A percentile compares a stretch with the other conserved stretches of the same genome.
phyloP scores from a whole-genome alignment of 352 stramenopile species.

The Pythium aristosporum region DNA sequence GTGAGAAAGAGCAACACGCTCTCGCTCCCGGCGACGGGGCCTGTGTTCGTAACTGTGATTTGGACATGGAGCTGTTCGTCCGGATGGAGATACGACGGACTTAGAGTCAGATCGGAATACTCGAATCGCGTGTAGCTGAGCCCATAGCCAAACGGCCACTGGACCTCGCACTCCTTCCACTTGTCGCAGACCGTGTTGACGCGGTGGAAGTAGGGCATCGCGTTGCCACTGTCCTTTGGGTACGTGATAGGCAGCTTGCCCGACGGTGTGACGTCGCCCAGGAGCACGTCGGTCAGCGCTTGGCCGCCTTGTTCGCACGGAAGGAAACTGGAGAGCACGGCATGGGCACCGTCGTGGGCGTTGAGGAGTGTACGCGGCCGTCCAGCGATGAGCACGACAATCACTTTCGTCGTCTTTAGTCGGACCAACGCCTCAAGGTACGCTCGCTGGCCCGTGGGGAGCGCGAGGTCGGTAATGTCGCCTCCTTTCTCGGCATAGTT shows the following conservation, averaged over 20 bases:
- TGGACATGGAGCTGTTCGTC: slow-evolving; percentile 37
- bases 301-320: slow-evolving; percentile 79
- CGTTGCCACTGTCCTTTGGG: slow-evolving; percentile 38
- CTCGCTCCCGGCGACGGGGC: slow-evolving; percentile 46
- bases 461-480: slow-evolving; percentile 56
- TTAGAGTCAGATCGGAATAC: slow-evolving; percentile 56
- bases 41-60: slow-evolving; percentile 70
- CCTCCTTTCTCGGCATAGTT: slow-evolving; percentile 85
- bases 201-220: slow-evolving; percentile 69
- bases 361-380: slow-evolving; percentile 56
- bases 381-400: slow-evolving; percentile 68
- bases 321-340: slow-evolving; percentile 69
- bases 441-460: slow-evolving; percentile 53
- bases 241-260: slow-evolving; percentile 82
- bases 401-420: slow-evolving; percentile 61
- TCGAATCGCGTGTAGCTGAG: slow-evolving; percentile 67
- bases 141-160: slow-evolving; percentile 69
- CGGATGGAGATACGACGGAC: slow-evolving; percentile 30
- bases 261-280: slow-evolving; percentile 69
- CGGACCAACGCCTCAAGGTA: slow-evolving; percentile 62
- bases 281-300: slow-evolving; percentile 64
- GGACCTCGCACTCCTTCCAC: slow-evolving; percentile 49
- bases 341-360: slow-evolving; percentile 42
- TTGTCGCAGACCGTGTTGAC: slow-evolving; percentile 58
- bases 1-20: slow-evolving; percentile 72